Base-by-base conservation (phyloP, 768 basidiomycete genomes). In the Sistotremastrum niveocremeum region DNA sequence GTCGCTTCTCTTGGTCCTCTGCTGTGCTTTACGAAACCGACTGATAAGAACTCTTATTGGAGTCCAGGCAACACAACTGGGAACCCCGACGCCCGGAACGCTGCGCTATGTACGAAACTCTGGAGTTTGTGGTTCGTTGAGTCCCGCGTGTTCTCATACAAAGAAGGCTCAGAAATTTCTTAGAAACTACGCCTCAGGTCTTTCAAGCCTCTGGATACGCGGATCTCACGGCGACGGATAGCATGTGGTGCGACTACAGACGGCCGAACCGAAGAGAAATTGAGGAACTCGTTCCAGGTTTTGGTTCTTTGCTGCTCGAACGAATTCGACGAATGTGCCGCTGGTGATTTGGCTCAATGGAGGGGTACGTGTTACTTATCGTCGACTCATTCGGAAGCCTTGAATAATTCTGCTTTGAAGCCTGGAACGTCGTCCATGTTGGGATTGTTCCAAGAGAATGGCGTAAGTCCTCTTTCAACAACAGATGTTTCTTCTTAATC, bases 341-440 rank as follows among this genome's bases (percentile, higher is more conserved):
- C 65, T 82, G 11, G 65, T 72, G 12, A 63, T 80, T 5, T 81
- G 79, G 80, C 73, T 81, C 49, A 80, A 81, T 57, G 79, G 78
- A 31, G 65, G 64, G 9, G 64, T 67, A 46, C 51, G 63, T 54
- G 5, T 30, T 7, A 12, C 36, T 39, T 30, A 7, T 37, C 20
- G 20, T 10, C 37, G 6, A 3, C n/a, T 10, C 9, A 11, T 28
- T 33, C 31, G 38, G 9, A 32, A 32, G 34, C 34, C 41, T 6
- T 32, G 10, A 6, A 46, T 12, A 9, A 29, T 2, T n/a, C n/a
- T n/a, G n/a, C n/a, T n/a, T n/a, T 11, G 29, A 40, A 66, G 61
- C 67, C 65, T 7, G 67, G 66, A 41, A 62, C 58, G 46, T 67
- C 66, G 7, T 63, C 63, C 46, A 64, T 64, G 65, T 56, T 61